These are phyloP conservation scores for Exophiala xenobiotica DNA, from an alignment of 2,329 filamentous ascomycete species.

Conservation along the genomic window DNA sequence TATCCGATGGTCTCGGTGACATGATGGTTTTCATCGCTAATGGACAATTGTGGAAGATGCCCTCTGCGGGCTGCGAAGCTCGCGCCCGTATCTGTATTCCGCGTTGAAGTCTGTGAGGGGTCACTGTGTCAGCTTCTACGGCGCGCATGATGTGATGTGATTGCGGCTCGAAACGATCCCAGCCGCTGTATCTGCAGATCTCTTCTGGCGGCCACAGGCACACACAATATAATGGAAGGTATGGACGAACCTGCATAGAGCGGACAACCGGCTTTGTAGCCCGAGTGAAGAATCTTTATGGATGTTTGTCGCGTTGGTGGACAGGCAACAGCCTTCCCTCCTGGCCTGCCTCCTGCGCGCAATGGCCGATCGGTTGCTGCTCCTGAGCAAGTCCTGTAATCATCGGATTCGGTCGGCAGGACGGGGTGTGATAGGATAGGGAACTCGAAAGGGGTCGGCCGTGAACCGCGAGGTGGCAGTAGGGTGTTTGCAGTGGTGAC, in stretches of 20 bases:
- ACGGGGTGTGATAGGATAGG: constrained; percentile 1
- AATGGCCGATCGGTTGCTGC: constrained; percentile 25
- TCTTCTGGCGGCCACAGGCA: not conserved
- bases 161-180: too few species aligned
- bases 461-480: not conserved
- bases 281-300: constrained; percentile 6
- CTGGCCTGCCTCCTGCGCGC: constrained; percentile 22
- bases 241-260: constrained; percentile 30
- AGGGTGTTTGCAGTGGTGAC: not conserved
- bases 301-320: constrained; percentile 5
- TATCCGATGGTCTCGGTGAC: constrained; percentile 92
- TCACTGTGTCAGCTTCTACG: too few species aligned
- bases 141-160: constrained; percentile 20
- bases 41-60: constrained; percentile 62
- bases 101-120: constrained; percentile 46
- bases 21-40: constrained; percentile 89
- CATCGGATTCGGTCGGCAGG: constrained; percentile 20
- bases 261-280: constrained; percentile 19
- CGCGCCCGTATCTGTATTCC: constrained; percentile 42
- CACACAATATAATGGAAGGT: not conserved
- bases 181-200: not conserved
- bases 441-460: not conserved
- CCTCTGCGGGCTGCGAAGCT: constrained; percentile 55
- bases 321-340: constrained; percentile 19
- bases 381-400: constrained; percentile 19